Evolutionary conservation across 768 basidiomycete genomes (phyloP).

Genomic region (Mycena filopes): DNA sequence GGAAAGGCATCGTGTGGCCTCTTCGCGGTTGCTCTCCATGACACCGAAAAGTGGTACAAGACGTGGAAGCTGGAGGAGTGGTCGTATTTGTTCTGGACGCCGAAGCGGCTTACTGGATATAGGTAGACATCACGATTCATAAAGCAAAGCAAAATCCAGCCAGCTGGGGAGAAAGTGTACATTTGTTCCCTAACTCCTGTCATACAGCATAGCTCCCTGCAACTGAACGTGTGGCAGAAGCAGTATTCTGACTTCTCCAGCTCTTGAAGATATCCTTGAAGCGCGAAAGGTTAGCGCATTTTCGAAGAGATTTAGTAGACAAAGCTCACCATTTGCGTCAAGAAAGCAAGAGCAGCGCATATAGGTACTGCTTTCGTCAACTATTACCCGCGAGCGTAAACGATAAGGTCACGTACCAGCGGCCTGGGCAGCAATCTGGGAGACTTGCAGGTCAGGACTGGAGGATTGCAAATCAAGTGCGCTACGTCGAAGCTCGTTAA

Average conservation of each 20-base stretch:
- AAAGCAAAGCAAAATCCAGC: no score
- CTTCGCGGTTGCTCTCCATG: conserved; percentile 94
- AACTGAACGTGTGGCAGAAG: no score
- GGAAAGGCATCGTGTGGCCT: conserved; percentile 82
- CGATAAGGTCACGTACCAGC: neutral
- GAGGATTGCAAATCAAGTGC: neutral
- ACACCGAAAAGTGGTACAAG: no score
- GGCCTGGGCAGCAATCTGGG: neutral
- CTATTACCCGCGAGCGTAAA: neutral
- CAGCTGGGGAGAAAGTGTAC: no score
- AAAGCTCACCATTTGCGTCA: conserved; percentile 1
- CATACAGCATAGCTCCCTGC: no score
- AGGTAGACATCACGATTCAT: no score
- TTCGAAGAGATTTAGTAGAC: neutral
- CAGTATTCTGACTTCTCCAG: neutral
- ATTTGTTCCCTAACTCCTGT: no score
- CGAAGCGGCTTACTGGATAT: neutral
- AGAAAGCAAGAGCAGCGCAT: neutral
- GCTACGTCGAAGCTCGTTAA: neutral
- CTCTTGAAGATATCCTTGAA: conserved; percentile 9
- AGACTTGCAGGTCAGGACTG: neutral
- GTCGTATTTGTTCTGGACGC: neutral
- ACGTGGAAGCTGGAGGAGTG: conserved; percentile 9
- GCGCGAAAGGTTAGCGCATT: neutral
- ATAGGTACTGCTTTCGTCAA: neutral